Percentiles rank a stretch among this genome's conserved stretches.
These are phyloP conservation scores for Pueraria montana DNA, from an alignment of 306 rosid genomes.

Conservation along the genomic window DNA sequence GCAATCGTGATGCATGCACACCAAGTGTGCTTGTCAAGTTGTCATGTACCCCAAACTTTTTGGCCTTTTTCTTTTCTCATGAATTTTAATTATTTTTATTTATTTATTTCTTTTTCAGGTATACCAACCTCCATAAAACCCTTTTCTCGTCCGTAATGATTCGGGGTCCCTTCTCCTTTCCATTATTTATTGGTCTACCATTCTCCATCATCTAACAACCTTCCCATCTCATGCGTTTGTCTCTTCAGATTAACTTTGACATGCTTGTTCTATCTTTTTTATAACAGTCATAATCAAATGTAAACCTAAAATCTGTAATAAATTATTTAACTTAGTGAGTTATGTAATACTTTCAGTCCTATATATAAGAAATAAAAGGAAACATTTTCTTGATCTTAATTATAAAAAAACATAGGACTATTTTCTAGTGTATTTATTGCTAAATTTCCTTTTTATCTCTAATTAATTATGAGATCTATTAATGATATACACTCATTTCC, in stretches of 20 bases:
- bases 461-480: too few species aligned
- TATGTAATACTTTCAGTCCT: too few species aligned
- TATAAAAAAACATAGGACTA: too few species aligned
- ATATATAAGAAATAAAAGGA: too few species aligned
- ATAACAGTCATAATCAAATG: too few species aligned
- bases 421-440: too few species aligned
- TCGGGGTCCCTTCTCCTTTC: background rate
- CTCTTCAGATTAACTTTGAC: background rate
- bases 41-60: background rate
- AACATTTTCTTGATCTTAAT: too few species aligned
- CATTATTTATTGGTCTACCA: slow-evolving; percentile 8
- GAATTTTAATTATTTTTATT: background rate
- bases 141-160: background rate
- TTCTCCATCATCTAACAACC: slow-evolving; percentile 30
- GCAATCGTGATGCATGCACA: background rate
- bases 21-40: background rate
- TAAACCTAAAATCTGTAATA: too few species aligned
- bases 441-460: too few species aligned
- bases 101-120: background rate
- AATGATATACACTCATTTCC: too few species aligned
- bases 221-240: background rate
- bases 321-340: too few species aligned
- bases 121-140: slow-evolving; percentile 1
- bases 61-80: background rate
- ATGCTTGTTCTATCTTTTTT: background rate